These are phyloP conservation scores for Rhypophila decipiens DNA, from an alignment of 495 filamentous ascomycete species.

Conservation along the genomic window DNA sequence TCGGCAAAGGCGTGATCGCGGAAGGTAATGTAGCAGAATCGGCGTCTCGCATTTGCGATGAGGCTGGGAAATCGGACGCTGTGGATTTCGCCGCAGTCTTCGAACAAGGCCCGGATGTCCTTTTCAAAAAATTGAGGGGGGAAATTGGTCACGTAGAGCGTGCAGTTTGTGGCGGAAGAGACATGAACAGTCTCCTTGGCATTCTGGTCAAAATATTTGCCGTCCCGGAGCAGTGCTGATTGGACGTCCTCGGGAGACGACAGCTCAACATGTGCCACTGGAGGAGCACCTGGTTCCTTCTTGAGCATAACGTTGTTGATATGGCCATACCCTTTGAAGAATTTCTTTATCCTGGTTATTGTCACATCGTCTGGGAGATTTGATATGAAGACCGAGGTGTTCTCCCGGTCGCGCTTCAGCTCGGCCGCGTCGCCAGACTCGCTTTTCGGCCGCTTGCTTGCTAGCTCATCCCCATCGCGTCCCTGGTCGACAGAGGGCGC, in stretches of 20 bases:
- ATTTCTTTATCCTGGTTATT: constrained; percentile 70
- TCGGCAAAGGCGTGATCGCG: constrained; percentile 55
- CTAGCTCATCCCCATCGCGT: constrained; percentile 34
- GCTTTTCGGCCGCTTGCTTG: constrained; percentile 54
- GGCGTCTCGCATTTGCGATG: constrained; percentile 76
- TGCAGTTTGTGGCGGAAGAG: constrained; percentile 63
- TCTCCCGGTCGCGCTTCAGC: constrained; percentile 77
- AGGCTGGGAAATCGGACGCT: constrained; percentile 86
- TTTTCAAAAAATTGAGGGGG: constrained; percentile 76
- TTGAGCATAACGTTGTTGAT: constrained; percentile 69
- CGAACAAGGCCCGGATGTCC: constrained; percentile 71
- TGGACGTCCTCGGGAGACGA: constrained; percentile 69
- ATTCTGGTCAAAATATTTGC: constrained; percentile 68
- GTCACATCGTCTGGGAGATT: constrained; percentile 65
- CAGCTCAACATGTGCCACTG: constrained; percentile 79
- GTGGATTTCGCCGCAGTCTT: constrained; percentile 70
- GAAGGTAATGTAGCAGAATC: constrained; percentile 94
- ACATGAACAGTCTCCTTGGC: constrained; percentile 67
- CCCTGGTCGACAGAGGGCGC: constrained; percentile 42
- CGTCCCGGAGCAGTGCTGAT: constrained; percentile 70
- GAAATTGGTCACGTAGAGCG: constrained; percentile 87
- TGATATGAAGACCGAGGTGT: constrained; percentile 74
- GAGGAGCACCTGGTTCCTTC: constrained; percentile 50
- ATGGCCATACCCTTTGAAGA: constrained; percentile 81
- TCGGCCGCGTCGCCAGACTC: constrained; percentile 33